phyloP scores from a whole-genome alignment of 495 filamentous ascomycete genomes.

The Penicillium flavigenum region DNA sequence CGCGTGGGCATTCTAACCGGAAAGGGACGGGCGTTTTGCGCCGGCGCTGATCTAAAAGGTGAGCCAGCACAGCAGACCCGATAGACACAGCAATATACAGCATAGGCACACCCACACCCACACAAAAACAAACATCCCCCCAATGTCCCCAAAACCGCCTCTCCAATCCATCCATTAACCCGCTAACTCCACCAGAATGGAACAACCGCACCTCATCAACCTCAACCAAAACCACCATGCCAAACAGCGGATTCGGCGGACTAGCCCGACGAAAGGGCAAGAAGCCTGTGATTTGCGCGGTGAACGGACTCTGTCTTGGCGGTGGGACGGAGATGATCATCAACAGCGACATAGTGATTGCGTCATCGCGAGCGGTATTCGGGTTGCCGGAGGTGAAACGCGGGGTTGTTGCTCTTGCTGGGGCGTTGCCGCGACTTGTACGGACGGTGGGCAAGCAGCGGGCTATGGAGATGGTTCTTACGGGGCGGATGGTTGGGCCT shows the following conservation, averaged over 20 bases:
- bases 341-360: slow-evolving; percentile 72
- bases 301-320: slow-evolving; percentile 72
- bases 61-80: background rate
- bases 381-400: slow-evolving; percentile 68
- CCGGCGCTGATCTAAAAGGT: slow-evolving; percentile 60
- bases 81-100: too few species aligned
- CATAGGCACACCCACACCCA: too few species aligned
- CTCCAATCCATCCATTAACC: background rate
- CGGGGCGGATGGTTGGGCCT: slow-evolving; percentile 59
- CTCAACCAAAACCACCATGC: slow-evolving; percentile 16
- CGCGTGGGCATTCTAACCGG: slow-evolving; percentile 58
- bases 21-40: slow-evolving; percentile 57
- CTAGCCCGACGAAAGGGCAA: slow-evolving; percentile 48
- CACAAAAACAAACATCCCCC: too few species aligned
- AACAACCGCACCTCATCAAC: slow-evolving; percentile 20
- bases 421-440: slow-evolving; percentile 69
- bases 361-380: slow-evolving; percentile 54
- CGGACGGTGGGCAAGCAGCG: slow-evolving; percentile 65
- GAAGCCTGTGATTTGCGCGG: slow-evolving; percentile 69
- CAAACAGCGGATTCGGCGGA: slow-evolving; percentile 39
- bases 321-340: slow-evolving; percentile 73
- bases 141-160: too few species aligned
- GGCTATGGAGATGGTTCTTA: slow-evolving; percentile 73
- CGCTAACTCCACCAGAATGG: slow-evolving; percentile 37
- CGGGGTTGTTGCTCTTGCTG: slow-evolving; percentile 70